Conservation (phyloP, 2,329 filamentous ascomycete genomes). For the Phoma herbarum region DNA sequence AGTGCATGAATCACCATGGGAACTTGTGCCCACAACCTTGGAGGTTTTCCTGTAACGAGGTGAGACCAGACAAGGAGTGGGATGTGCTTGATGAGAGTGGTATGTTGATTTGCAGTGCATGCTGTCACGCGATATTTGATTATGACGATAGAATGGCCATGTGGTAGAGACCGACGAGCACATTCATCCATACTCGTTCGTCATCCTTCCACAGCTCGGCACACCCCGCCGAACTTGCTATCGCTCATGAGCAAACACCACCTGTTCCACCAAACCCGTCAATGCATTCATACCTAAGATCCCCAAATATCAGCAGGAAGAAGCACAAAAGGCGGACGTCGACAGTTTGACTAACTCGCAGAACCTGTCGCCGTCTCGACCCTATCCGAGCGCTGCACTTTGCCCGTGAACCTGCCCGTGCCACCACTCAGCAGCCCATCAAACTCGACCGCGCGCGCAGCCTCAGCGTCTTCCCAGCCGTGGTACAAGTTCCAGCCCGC, state of each 20-base stretch:
- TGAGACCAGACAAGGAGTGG: too few species aligned
- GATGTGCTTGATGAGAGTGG: too few species aligned
- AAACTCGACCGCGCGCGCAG: slow-evolving; percentile 51
- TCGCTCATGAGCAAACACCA: not conserved
- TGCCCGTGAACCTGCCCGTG: slow-evolving; percentile 53
- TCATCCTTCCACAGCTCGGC: too few species aligned
- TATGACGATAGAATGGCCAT: not conserved
- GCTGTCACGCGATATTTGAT: not conserved
- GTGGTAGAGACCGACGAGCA: not conserved
- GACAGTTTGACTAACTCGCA: slow-evolving; percentile 26
- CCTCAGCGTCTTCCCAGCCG: slow-evolving; percentile 45
- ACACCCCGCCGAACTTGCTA: not conserved
- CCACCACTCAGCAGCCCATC: slow-evolving; percentile 54
- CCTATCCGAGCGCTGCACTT: slow-evolving; percentile 33
- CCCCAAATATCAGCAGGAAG: not conserved
- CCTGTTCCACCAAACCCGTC: not conserved
- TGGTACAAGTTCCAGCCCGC: slow-evolving; percentile 45
- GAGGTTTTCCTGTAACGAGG: too few species aligned
- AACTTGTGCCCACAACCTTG: too few species aligned
- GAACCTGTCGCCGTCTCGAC: slow-evolving; percentile 21
- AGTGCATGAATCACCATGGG: too few species aligned
- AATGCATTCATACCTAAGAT: not conserved
- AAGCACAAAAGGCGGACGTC: not conserved
- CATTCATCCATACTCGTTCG: not conserved
- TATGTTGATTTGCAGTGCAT: too few species aligned